Evolutionary conservation across 2,329 filamentous ascomycete genomes (phyloP), one percentile per base, ranked within the genome.

Genomic region (Fusarium globosum): DNA sequence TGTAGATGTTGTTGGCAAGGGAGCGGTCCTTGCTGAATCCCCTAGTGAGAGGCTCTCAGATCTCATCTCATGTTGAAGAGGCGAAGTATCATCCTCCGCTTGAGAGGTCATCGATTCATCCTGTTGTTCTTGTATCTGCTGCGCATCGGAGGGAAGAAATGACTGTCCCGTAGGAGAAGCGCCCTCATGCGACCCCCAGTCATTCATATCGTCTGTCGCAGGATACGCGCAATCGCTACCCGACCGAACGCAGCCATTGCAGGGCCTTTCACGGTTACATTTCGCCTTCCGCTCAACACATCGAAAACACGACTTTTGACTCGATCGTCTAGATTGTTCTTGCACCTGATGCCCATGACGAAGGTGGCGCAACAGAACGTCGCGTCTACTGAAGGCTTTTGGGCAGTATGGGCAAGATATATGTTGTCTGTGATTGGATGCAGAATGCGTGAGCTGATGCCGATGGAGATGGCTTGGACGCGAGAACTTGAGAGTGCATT

Each of bases 221-320:
- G 60, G 60, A 23, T 59, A 62, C 39, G 11, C 18, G 6, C 60
- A 62, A 6, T 8, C 15, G 21, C 6, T 12, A 0, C 33, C 39
- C 0, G 52, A 42, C 0, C 60, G 33, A 21, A 18, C 0, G 4
- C 60, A 62, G 7, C 51, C 41, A 21, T 26, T 45, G 28, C 60
- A 62, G 14, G 60, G 60, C 6, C 30, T 62, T 46, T 30, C n/a
- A 16, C 52, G 60, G 21, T 59, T 41, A 0, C 60, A 62, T 14
- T 46, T 62, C 14, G 20, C 9, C 18, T 62, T 62, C 21, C 55
- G 43, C 0, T 58, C 39, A 4, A 62, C 60, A 4, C 60, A 62
- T 62, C 60, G 60, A 46, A 39, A 62, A 23, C 60, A 62, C 3
- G 60, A 62, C 60, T 45, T 62, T 2, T 62, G 60, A 18, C n/a